A percentile compares a stretch with the other conserved stretches of the same genome.
These are phyloP conservation scores for Eucalyptus decipiens DNA, from an alignment of 345 rosid species.

Conservation along the genomic window DNA sequence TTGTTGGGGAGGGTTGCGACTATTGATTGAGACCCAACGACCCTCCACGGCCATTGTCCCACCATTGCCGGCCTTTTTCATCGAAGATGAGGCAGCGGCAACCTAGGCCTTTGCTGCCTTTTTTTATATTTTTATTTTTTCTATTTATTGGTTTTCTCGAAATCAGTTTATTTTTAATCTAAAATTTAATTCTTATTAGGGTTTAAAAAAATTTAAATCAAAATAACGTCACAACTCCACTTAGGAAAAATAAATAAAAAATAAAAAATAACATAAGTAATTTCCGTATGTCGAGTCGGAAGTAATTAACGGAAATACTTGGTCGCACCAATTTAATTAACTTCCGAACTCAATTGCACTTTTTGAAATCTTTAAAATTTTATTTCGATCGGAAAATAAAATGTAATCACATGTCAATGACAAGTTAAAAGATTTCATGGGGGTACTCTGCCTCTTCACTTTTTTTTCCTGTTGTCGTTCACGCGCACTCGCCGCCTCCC, in stretches of 20 bases:
- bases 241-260: not conserved
- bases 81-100: not conserved
- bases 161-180: not conserved
- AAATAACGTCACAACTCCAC: not conserved
- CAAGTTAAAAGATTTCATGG: not conserved
- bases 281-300: rapidly evolving
- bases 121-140: not conserved
- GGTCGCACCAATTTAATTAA: not conserved
- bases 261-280: rapidly evolving
- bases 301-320: not conserved
- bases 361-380: too few relatives aligned
- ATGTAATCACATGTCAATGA: not conserved
- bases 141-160: too few relatives aligned
- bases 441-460: too few relatives aligned
- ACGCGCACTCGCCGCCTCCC: not conserved
- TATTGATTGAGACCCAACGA: not conserved
- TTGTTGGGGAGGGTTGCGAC: not conserved
- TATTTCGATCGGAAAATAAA: too few relatives aligned
- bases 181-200: not conserved
- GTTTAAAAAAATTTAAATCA: not conserved
- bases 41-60: not conserved
- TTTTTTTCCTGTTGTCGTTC: not conserved
- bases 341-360: rapidly evolving
- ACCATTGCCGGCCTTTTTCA: rapidly evolving
- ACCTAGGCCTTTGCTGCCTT: not conserved